Evolutionary conservation across 202 grass and related monocot genomes (phyloP).

Genomic region (Zizania palustris): DNA sequence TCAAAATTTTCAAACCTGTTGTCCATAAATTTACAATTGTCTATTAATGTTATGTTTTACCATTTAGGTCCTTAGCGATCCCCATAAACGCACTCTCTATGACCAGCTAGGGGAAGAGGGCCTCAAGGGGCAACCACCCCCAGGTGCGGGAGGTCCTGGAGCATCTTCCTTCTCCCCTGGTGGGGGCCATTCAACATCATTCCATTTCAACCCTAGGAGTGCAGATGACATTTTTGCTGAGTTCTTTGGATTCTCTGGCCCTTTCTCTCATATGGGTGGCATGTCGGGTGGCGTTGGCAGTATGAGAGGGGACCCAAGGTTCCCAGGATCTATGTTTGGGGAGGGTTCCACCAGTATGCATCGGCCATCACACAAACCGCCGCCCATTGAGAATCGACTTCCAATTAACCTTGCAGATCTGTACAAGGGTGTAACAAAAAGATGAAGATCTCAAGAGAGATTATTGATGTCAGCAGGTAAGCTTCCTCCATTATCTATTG

Average conservation of each 20-base stretch:
- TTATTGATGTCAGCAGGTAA: conserved; percentile 68
- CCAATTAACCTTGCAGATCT: conserved; percentile 75
- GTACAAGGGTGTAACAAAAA: conserved; percentile 88
- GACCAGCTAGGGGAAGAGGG: conserved; percentile 96
- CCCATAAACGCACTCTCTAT: conserved; percentile 73
- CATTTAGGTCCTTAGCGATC: conserved; percentile 83
- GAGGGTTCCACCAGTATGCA: conserved; percentile 51
- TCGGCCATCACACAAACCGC: conserved; percentile 50
- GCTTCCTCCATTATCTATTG: conserved; percentile 23
- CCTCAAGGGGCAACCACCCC: conserved; percentile 69
- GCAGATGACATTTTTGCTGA: conserved; percentile 86
- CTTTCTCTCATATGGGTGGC: conserved; percentile 35
- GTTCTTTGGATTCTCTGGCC: conserved; percentile 72
- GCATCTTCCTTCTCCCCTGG: conserved; percentile 56
- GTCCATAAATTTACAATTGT: neutral
- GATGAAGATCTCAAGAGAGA: conserved; percentile 94
- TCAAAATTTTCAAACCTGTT: neutral
- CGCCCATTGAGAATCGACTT: conserved; percentile 74
- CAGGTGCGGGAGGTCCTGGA: conserved; percentile 50
- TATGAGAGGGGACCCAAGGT: conserved; percentile 59
- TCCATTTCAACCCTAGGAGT: conserved; percentile 71
- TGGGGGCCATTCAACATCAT: conserved; percentile 45
- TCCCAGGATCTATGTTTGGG: conserved; percentile 53
- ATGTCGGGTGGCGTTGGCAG: conserved; percentile 42
- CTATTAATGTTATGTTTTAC: conserved; percentile 14